phyloP scores from a whole-genome alignment of 176 grass and related monocot species.

The Cenchrus fungigraminus region DNA sequence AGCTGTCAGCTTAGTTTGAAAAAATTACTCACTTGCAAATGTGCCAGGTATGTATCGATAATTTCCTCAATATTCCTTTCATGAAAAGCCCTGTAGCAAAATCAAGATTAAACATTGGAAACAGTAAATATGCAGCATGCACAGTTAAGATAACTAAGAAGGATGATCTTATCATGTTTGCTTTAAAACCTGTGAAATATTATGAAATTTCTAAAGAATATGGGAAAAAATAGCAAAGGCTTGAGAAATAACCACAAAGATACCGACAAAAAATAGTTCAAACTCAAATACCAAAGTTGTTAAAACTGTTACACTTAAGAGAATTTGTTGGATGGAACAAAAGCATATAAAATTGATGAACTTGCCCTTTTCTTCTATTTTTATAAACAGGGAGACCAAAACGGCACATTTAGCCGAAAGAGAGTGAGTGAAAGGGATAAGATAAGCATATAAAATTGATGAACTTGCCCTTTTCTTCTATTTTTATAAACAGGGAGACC shows the following conservation, averaged over 20 bases:
- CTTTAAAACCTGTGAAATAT: slow-evolving; percentile 11
- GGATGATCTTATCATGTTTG: not conserved
- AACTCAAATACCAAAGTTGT: not conserved
- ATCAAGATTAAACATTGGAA: slow-evolving; percentile 16
- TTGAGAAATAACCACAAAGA: slow-evolving; percentile 4
- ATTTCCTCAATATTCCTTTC: slow-evolving; percentile 84
- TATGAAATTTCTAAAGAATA: not conserved
- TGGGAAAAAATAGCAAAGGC: not conserved
- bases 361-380: not conserved
- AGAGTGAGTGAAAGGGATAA: not conserved
- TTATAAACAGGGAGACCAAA: not conserved
- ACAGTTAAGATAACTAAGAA: slow-evolving; percentile 8
- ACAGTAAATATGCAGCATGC: not conserved
- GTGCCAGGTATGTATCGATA: slow-evolving; percentile 87
- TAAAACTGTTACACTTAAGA: not conserved
- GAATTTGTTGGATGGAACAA: not conserved
- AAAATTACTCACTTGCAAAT: slow-evolving; percentile 81
- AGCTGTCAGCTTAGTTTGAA: not conserved
- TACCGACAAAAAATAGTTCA: not conserved
- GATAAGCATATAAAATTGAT: not conserved
- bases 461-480: not conserved
- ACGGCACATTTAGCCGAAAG: not conserved
- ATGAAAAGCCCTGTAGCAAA: slow-evolving; percentile 53
- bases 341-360: not conserved
- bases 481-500: not conserved